Percentiles rank a stretch among this genome's conserved stretches.
These are phyloP conservation scores for Exophiala sp. DNA, from an alignment of 2,329 filamentous ascomycete species.

Conservation along the genomic window DNA sequence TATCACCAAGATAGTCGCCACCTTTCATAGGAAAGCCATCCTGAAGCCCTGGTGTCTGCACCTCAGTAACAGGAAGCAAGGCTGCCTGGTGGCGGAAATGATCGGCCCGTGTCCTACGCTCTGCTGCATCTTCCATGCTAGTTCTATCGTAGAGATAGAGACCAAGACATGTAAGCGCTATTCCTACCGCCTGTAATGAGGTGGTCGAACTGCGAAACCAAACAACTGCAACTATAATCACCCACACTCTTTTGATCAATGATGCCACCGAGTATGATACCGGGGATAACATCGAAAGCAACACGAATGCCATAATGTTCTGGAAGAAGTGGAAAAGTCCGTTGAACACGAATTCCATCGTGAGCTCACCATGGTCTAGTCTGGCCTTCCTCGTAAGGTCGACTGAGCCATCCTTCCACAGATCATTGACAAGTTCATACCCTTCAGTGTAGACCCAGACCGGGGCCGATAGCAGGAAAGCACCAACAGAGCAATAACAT, in stretches of 20 bases:
- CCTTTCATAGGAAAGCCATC: constrained; percentile 3
- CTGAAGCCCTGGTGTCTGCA: constrained; percentile 30
- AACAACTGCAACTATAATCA: constrained; percentile 88
- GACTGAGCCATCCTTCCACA: constrained; percentile 76
- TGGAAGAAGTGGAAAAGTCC: constrained; percentile 95
- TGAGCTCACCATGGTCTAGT: constrained; percentile 58
- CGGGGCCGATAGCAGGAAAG: constrained; percentile 80
- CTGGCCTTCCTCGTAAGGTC: constrained; percentile 73
- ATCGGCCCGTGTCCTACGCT: constrained; percentile 65
- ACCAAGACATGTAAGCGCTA: constrained; percentile 82
- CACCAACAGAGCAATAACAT: constrained; percentile 93
- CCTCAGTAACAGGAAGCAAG: constrained; percentile 64
- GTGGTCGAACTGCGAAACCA: constrained; percentile 95
- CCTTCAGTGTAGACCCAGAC: constrained; percentile 95
- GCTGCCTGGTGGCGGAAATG: constrained; percentile 61
- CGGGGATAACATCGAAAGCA: constrained; percentile 88
- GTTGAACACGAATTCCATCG: constrained; percentile 92
- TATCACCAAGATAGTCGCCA: constrained; percentile 11
- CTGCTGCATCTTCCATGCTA: constrained; percentile 80
- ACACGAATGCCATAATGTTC: constrained; percentile 89
- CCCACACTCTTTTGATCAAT: constrained; percentile 94
- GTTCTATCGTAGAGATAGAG: constrained; percentile 95
- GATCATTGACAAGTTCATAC: constrained; percentile 69
- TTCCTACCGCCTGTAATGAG: constrained; percentile 75
- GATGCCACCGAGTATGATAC: constrained; percentile 97